phyloP scores from a whole-genome alignment of 306 rosid genomes.

The Echinosophora koreensis region DNA sequence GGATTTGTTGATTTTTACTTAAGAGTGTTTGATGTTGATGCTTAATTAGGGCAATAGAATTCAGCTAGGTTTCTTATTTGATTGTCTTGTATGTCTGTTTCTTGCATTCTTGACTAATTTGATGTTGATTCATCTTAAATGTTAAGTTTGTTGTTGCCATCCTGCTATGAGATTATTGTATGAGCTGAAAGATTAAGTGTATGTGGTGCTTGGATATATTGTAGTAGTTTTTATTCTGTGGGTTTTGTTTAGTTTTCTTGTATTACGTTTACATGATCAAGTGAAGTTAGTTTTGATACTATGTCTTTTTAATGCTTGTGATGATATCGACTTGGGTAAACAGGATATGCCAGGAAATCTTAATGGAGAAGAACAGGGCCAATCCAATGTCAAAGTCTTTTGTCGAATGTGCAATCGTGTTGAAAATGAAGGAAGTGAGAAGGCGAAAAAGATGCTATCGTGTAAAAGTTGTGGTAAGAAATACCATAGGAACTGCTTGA shows the following conservation, averaged over 20 bases:
- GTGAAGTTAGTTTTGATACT: constrained; percentile 18
- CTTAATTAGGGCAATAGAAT: background rate
- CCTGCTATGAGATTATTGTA: background rate
- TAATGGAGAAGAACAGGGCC: constrained; percentile 79
- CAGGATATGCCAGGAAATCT: constrained; percentile 72
- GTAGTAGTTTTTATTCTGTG: background rate
- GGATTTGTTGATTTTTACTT: background rate
- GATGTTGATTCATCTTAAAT: background rate
- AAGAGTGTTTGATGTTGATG: background rate
- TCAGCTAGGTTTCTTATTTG: background rate
- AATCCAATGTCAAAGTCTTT: constrained; percentile 74
- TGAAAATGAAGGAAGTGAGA: constrained; percentile 90
- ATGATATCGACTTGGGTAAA: constrained; percentile 29
- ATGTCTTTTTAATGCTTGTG: background rate
- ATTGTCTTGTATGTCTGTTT: background rate
- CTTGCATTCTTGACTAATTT: background rate
- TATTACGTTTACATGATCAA: background rate
- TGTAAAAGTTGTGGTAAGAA: constrained; percentile 95
- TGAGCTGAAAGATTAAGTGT: constrained; percentile 1
- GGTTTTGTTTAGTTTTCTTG: background rate
- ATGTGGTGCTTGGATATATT: background rate
- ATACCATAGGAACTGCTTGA: constrained; percentile 94
- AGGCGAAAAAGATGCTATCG: constrained; percentile 88
- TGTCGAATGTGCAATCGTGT: constrained; percentile 94
- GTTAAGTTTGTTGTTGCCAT: constrained; percentile 12